Evolutionary conservation across 2,329 filamentous ascomycete genomes (phyloP).

Genomic region (Talaromyces sp.): DNA sequence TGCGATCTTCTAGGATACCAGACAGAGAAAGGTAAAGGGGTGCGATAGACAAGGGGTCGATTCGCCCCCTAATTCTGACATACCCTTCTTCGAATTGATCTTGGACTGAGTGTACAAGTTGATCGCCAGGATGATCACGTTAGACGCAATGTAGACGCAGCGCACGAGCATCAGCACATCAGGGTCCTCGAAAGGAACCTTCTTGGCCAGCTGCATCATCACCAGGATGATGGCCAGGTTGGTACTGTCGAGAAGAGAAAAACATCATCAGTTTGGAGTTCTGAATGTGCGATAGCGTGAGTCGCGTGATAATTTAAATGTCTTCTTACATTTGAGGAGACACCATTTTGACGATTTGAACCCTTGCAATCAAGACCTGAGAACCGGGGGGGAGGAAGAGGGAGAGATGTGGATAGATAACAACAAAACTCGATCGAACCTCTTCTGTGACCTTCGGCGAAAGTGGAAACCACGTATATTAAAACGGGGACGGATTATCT

Average conservation of each 20-base stretch:
- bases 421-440: slow-evolving; percentile 5
- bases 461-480: slow-evolving; percentile 8
- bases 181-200: slow-evolving; percentile 91
- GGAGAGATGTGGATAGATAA: slow-evolving; percentile 7
- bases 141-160: slow-evolving; percentile 67
- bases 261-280: not conserved
- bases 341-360: slow-evolving; percentile 58
- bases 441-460: not conserved
- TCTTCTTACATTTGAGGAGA: slow-evolving; percentile 65
- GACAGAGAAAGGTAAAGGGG: too few relatives aligned
- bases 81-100: slow-evolving; percentile 98
- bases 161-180: slow-evolving; percentile 67
- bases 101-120: slow-evolving; percentile 82
- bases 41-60: too few relatives aligned
- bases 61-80: slow-evolving; percentile 29
- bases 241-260: slow-evolving; percentile 59
- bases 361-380: slow-evolving; percentile 17
- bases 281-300: not conserved
- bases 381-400: slow-evolving; percentile 11
- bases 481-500: slow-evolving; percentile 6
- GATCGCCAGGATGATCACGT: slow-evolving; percentile 80
- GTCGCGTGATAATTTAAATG: not conserved
- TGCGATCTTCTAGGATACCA: too few relatives aligned
- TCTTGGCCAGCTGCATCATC: slow-evolving; percentile 98
- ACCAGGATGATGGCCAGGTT: slow-evolving; percentile 93